Evolutionary conservation across 1,139 yeast genomes (phyloP).

Genomic region (Candida dubliniensis): DNA sequence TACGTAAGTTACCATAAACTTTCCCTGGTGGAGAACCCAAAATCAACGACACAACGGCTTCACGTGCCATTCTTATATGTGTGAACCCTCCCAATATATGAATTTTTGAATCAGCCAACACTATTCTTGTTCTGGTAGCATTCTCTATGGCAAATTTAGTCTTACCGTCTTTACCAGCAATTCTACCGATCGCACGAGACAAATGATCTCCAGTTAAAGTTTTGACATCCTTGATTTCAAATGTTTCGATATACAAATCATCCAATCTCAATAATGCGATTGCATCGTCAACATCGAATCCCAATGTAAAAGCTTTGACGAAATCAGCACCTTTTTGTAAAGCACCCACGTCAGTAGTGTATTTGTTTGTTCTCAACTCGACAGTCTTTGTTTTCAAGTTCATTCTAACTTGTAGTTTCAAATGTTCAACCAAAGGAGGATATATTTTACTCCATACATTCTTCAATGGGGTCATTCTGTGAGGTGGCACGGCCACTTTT

Average conservation of each 20-base stretch:
- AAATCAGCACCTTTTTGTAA: conserved; percentile 97
- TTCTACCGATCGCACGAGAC: conserved; percentile 98
- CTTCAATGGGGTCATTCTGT: conserved; percentile 90
- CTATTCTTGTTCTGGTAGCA: conserved; percentile 97
- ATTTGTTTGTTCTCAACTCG: conserved; percentile 76
- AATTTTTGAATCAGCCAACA: conserved; percentile 92
- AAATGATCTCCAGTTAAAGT: conserved; percentile 94
- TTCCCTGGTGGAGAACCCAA: conserved; percentile 99
- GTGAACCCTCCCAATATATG: conserved; percentile 97
- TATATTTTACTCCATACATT: conserved; percentile 90
- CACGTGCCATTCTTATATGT: conserved; percentile 96
- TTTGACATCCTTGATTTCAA: conserved; percentile 95
- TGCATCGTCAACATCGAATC: conserved; percentile 96
- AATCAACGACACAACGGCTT: conserved; percentile 89
- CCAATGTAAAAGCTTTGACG: conserved; percentile 89
- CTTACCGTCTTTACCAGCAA: conserved; percentile 99
- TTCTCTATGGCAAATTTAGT: conserved; percentile 98
- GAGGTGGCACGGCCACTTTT: conserved; percentile 94
- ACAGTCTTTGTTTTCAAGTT: conserved; percentile 82
- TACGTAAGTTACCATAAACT: conserved; percentile 94
- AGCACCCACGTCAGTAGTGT: conserved; percentile 89
- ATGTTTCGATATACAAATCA: conserved; percentile 94
- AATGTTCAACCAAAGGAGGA: conserved; percentile 92
- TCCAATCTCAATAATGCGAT: conserved; percentile 91
- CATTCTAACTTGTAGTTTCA: conserved; percentile 95